phyloP scores from a whole-genome alignment of 2,329 filamentous ascomycete genomes.

The Calonectria pseudoturangicola region DNA sequence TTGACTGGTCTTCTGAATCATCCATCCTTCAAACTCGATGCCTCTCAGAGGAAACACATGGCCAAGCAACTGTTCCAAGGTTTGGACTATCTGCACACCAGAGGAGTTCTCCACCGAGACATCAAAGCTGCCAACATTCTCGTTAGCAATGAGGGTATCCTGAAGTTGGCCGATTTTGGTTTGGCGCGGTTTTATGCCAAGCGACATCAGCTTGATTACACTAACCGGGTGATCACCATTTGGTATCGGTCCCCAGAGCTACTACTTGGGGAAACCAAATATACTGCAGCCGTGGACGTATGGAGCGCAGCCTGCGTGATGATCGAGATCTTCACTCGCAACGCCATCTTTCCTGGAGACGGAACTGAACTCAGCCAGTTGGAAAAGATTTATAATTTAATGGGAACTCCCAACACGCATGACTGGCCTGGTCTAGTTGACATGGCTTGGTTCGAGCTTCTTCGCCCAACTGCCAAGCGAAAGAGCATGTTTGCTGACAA shows the following conservation, averaged over 20 bases:
- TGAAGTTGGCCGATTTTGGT: constrained; percentile 97
- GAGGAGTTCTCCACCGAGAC: constrained; percentile 96
- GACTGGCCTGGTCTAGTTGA: constrained; percentile 95
- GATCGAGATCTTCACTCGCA: constrained; percentile 95
- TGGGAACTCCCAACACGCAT: constrained; percentile 88
- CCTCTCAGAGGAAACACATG: constrained; percentile 93
- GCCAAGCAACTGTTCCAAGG: constrained; percentile 95
- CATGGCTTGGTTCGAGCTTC: constrained; percentile 97
- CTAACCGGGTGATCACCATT: constrained; percentile 98
- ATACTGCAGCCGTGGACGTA: constrained; percentile 92
- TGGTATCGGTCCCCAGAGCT: constrained; percentile 90
- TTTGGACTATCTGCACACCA: constrained; percentile 92
- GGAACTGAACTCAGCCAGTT: constrained; percentile 97
- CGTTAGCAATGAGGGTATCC: constrained; percentile 89
- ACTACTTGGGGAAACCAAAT: constrained; percentile 92
- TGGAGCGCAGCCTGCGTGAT: constrained; percentile 99
- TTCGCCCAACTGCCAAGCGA: constrained; percentile 84
- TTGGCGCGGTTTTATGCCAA: constrained; percentile 98
- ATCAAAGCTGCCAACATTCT: constrained; percentile 99
- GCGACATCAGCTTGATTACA: constrained; percentile 93
- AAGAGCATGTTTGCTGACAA: constrained; percentile 87
- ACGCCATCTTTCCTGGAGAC: constrained; percentile 96
- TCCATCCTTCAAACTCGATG: constrained; percentile 89
- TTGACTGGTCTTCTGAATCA: constrained; percentile 96
- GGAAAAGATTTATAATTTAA: constrained; percentile 94